Evolutionary conservation across 169 alveolate species (phyloP), one percentile per base, ranked within the genome.

Genomic region (Cryptosporidium sp.): DNA sequence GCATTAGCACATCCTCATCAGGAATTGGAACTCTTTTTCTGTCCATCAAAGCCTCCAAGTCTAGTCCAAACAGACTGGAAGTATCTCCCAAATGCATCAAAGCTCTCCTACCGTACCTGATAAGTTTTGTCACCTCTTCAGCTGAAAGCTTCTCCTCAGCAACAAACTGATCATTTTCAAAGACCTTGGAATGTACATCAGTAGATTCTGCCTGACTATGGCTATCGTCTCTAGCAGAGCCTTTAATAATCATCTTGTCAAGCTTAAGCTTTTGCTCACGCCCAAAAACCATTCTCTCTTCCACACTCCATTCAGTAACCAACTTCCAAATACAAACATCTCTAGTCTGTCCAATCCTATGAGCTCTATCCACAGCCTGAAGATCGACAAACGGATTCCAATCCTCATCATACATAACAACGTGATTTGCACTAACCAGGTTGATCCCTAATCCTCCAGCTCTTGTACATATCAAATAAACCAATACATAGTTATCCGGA

Each of bases 291-390:
- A 98, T 97, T 70, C 99, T 96, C 93, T 98, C 99, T 92, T 98
- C 99, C 7, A 98, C 99, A 16, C 99, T 97, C 96, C 99, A 97
- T 85, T 97, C 98, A 1, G 99, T 97, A 52, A 98, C 95, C 71
- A 98, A 92, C 52, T 98, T 95, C 96, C 98, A 98, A 35, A 98
- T 99, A 86, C 96, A 97, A 37, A 98, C 99, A 67, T 94, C 97
- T 84, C 99, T 97, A 55, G 98, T 97, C 94, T 98, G 99, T 12
- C 99, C 99, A 39, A 98, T 98, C 71, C 99, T 94, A 92, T 98
- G 99, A 12, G 99, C 99, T 74, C 99, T 95, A 92, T 98, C 99
- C 3, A 98, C 97, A 10, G 99, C 99, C 86, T 99, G 99, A 14
- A 98, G 96, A 93, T 99, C 99, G 94, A 97, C 97, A 80, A 98